Evolutionary conservation across 495 filamentous ascomycete species (phyloP), one percentile per base, ranked within the genome.

Genomic region (Aspergillus bertholletiae): DNA sequence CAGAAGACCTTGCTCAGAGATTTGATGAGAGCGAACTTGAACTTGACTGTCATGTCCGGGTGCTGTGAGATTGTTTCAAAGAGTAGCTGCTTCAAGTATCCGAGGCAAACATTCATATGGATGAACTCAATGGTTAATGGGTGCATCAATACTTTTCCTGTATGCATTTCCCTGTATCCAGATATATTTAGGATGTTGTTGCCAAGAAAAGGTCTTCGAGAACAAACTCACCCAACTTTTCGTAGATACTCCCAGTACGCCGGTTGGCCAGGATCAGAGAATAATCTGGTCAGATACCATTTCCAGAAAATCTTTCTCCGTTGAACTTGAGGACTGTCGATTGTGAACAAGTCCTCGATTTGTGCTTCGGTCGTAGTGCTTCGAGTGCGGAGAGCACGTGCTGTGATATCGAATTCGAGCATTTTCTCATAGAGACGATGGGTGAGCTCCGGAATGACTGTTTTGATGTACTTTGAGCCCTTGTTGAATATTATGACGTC

Each of bases 181-280:
- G 27, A 22, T 20, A 3, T 28, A 24, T 26, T 27, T 9, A 8
- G 15, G 39, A 17, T 15, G 23, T 12, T 28, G 37, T 30, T 28
- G 5, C 7, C 12, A 8, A 9, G 15, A 1, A 40, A 2, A 20
- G 27, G 22, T 8, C 2, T 52, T 15, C 9, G 21, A 9, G 17
- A 2, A 7, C 22, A 51, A 35, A 57, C 55, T 23, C 35, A 58
- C 67, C 83, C 84, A 21, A 87, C 84, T 60, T 86, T 87, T 63
- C 85, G 80, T 41, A 86, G 68, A 59, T 86, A 87, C 60, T 85
- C 77, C 81, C 82, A 87, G 56, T 83, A 85, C 62, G 82, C 81
- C 69, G 80, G 74, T 51, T 76, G 74, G 46, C 73, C 76, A 0
- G 83, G 83, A 59, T 86, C 83, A 7, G 76, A 78, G 62, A 80